Percentiles rank a stretch among this genome's conserved stretches.
Conservation (phyloP, 78 protist genomes). For the Monocercomonoides exilis region DNA sequence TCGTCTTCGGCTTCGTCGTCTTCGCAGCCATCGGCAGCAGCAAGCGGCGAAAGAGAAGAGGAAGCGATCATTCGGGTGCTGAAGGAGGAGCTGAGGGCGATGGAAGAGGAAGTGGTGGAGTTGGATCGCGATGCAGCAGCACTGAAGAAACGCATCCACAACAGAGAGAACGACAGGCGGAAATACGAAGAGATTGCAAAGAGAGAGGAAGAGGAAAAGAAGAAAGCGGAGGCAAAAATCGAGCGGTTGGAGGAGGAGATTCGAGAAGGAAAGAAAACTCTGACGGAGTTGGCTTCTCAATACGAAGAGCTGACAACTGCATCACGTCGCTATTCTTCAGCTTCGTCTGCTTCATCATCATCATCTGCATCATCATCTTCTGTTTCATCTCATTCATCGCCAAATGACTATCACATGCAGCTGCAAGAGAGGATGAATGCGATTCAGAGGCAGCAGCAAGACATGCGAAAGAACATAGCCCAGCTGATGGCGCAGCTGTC, state of each 20-base stretch:
- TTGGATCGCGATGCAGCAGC: background rate
- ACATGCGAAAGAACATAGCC: background rate
- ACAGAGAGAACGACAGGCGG: no score
- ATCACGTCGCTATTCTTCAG: background rate
- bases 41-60: no score
- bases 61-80: conserved; percentile 4
- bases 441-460: background rate
- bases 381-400: no score
- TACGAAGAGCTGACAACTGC: background rate
- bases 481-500: no score
- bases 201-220: background rate
- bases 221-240: background rate
- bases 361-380: no score
- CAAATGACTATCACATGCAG: background rate
- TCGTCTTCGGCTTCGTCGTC: no score
- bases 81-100: background rate
- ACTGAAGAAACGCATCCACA: no score
- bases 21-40: no score
- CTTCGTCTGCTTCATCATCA: no score
- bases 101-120: background rate
- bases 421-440: background rate
- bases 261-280: background rate
- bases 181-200: no score
- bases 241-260: background rate
- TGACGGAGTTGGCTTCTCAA: no score